These are phyloP conservation scores for Penicillium sp. DNA, from an alignment of 2,329 filamentous ascomycete species.

Conservation along the genomic window DNA sequence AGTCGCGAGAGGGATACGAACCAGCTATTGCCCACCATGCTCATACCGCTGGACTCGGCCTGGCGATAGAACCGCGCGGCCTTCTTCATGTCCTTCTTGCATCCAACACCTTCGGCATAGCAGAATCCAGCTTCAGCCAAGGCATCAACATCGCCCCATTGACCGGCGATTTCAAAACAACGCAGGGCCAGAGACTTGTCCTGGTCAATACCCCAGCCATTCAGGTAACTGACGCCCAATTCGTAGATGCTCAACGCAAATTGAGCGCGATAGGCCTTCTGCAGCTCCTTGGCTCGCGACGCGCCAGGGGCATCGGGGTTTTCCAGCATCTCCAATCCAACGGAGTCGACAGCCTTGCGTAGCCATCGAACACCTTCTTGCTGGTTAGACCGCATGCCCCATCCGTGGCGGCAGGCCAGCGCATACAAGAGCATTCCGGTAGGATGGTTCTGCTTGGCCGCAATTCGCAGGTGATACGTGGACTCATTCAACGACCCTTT, in stretches of 20 bases:
- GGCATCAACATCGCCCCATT: conserved; percentile 93
- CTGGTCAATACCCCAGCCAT: conserved; percentile 95
- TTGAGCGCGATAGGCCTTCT: conserved; percentile 82
- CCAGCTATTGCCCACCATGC: conserved; percentile 98
- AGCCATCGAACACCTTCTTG: conserved; percentile 89
- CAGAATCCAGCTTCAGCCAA: conserved; percentile 93
- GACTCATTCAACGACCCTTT: conserved; percentile 85
- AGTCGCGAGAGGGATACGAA: conserved; percentile 50
- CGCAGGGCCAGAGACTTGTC: conserved; percentile 83
- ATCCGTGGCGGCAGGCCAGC: conserved; percentile 89
- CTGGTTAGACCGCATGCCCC: conserved; percentile 94
- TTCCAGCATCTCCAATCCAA: conserved; percentile 76
- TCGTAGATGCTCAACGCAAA: conserved; percentile 96
- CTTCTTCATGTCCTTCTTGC: conserved; percentile 94
- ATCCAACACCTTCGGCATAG: conserved; percentile 88
- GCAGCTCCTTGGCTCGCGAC: conserved; percentile 61
- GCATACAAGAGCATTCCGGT: conserved; percentile 97
- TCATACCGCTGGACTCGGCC: conserved; percentile 90
- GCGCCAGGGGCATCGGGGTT: conserved; percentile 54
- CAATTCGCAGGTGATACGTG: conserved; percentile 89
- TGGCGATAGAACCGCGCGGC: conserved; percentile 85
- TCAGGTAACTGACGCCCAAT: conserved; percentile 93
- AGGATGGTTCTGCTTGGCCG: conserved; percentile 78
- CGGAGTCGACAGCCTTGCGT: conserved; percentile 81
- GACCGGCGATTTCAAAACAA: conserved; percentile 94